Percentiles rank a stretch among this genome's conserved stretches.
phyloP scores from a whole-genome alignment of 2,329 filamentous ascomycete genomes.

The Colletotrichum aenigma region DNA sequence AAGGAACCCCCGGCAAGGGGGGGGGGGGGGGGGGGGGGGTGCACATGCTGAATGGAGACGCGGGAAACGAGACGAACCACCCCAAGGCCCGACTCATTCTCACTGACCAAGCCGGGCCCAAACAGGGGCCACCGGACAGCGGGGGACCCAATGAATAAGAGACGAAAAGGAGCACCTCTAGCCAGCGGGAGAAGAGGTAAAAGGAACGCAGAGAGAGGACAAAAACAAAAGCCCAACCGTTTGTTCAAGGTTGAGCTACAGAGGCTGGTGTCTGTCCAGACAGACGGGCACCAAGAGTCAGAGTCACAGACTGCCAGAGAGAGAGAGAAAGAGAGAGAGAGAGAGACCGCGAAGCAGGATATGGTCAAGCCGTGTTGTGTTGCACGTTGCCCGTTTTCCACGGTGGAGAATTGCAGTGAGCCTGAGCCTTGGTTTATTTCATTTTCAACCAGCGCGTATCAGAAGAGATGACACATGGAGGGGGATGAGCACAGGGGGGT shows the following conservation, averaged over 20 bases:
- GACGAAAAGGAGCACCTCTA: background rate
- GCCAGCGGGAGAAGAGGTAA: constrained; percentile 19
- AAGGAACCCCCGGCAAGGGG: background rate
- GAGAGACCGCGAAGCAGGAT: background rate
- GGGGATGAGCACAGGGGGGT: constrained; percentile 10
- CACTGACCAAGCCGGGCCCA: background rate
- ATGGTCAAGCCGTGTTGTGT: constrained; percentile 1
- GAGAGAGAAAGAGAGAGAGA: too few species aligned
- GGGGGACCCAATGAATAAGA: background rate
- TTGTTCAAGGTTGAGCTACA: constrained; percentile 42
- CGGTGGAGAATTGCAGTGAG: constrained; percentile 43
- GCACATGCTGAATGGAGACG: background rate
- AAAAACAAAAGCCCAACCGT: constrained; percentile 30
- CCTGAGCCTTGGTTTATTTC: constrained; percentile 44
- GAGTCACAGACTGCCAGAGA: too few species aligned
- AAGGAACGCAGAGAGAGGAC: constrained; percentile 6
- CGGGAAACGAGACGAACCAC: constrained; percentile 15
- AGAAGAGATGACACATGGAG: constrained; percentile 38
- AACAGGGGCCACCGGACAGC: background rate
- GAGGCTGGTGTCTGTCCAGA: background rate
- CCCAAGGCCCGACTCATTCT: background rate
- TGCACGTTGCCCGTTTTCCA: constrained; percentile 18
- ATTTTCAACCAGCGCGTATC: constrained; percentile 50
- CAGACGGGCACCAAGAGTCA: too few species aligned
- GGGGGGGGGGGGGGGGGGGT: background rate